Evolutionary conservation across 2,329 filamentous ascomycete species (phyloP).

Genomic region (Leptodontidium sp.): DNA sequence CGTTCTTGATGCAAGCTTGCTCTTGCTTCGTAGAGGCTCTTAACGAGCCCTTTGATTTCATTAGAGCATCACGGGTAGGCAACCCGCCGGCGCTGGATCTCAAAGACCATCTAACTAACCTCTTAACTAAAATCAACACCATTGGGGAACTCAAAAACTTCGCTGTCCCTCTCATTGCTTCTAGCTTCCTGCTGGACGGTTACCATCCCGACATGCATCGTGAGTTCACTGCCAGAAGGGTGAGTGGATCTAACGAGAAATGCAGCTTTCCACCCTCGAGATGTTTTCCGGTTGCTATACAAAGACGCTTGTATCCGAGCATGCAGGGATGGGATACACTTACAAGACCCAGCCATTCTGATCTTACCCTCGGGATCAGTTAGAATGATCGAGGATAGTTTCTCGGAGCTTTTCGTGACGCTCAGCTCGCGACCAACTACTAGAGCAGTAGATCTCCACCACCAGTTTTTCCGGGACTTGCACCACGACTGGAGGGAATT

Average conservation of each 20-base stretch:
- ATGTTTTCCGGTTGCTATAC: conserved; percentile 2
- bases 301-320: background rate
- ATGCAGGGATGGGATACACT: background rate
- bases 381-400: conserved; percentile 1
- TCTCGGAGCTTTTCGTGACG: conserved; percentile 1
- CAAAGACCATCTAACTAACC: conserved; percentile 1
- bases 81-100: conserved; percentile 3
- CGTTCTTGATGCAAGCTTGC: conserved; percentile 1
- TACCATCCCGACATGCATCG: background rate
- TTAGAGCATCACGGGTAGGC: background rate
- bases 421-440: background rate
- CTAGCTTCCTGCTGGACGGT: no score
- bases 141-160: no score
- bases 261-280: background rate
- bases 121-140: no score
- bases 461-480: background rate
- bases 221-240: background rate
- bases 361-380: conserved; percentile 1
- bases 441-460: background rate
- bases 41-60: conserved; percentile 7
- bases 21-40: conserved; percentile 1
- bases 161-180: no score
- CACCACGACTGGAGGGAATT: background rate
- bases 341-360: background rate
- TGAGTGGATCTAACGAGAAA: conserved; percentile 3